Evolutionary conservation across 345 rosid genomes (phyloP).

Genomic region (Erysimum cheiranthoides): DNA sequence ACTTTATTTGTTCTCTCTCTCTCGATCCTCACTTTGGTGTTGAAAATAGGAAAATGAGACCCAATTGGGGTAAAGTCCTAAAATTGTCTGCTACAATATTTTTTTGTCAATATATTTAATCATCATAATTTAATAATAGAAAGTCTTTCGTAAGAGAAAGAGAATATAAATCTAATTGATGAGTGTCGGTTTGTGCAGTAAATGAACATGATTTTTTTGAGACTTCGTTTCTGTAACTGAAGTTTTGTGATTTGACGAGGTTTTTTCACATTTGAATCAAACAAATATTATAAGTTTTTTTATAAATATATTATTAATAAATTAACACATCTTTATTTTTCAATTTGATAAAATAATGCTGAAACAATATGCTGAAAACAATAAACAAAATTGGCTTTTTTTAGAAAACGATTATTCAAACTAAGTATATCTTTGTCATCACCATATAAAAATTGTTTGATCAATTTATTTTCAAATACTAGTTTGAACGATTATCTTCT

Average conservation of each 20-base stretch:
- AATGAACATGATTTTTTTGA: conserved; percentile 16
- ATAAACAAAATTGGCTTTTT: background rate
- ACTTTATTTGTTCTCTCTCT: background rate
- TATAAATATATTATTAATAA: background rate
- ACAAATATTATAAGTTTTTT: background rate
- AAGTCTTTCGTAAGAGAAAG: conserved; percentile 29
- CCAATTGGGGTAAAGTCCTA: conserved; percentile 46
- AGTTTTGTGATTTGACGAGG: conserved; percentile 34
- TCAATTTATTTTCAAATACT: background rate
- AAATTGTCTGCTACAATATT: conserved; percentile 45
- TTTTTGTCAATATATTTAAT: conserved; percentile 15
- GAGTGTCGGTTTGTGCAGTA: conserved; percentile 38
- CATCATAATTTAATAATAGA: conserved; percentile 6
- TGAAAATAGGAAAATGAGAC: conserved; percentile 45
- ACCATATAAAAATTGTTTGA: background rate
- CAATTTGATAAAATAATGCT: background rate
- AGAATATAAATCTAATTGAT: conserved; percentile 27
- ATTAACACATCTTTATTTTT: background rate
- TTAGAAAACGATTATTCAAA: background rate
- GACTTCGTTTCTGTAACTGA: conserved; percentile 31
- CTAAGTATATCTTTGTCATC: background rate
- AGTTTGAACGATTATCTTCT: background rate
- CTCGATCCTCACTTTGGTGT: conserved; percentile 23
- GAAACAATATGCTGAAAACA: background rate
- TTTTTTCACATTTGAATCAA: conserved; percentile 18